Evolutionary conservation across 108 stramenopile genomes (phyloP), one percentile per base, ranked within the genome.

Genomic region (Cyclotella atomus): DNA sequence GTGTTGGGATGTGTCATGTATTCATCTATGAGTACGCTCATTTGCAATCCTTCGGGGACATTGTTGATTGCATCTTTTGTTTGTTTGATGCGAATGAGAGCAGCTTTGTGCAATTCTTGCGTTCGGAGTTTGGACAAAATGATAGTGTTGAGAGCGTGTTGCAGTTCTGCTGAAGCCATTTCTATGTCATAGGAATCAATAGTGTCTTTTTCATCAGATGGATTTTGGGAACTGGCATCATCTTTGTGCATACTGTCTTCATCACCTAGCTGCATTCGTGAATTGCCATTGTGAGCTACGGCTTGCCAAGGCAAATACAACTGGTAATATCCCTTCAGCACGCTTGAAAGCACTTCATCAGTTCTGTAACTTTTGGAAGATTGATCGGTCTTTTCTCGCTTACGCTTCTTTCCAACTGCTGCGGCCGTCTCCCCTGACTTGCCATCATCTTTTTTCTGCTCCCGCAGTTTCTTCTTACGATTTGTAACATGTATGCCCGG

Each of bases 1-100:
- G 78, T 72, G 9, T 70, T 63, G 6, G 78, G 71, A 34, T 66
- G 78, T 7, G 71, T 67, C 71, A 68, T 62, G 66, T 79, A 79
- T 54, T 65, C 43, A 45, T 79, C 78, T 32, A 79, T 72, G 16
- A 35, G 14, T 53, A 45, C 16, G 32, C 9, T 63, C 33, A 46
- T 60, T 38, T 49, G 30, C n/a, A 33, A 20, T 54, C 45, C 29
- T 36, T 41, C 33, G 35, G 43, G 28, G 30, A 17, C 4, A 28
- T 15, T 36, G 23, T 45, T 45, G 55, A n/a, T 29, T 59, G 36
- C 46, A 17, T 30, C 0, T 41, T 41, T 25, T 24, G 0, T 19
- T 50, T 50, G 7, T 30, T 3, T 20, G 14, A 27, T 46, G 59
- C 45, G 16, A 41, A 29, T 2, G 28, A 47, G 28, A n/a, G n/a